Conservation (phyloP, 1,284 basidiomycete genomes). For the Testicularia cyperi region DNA sequence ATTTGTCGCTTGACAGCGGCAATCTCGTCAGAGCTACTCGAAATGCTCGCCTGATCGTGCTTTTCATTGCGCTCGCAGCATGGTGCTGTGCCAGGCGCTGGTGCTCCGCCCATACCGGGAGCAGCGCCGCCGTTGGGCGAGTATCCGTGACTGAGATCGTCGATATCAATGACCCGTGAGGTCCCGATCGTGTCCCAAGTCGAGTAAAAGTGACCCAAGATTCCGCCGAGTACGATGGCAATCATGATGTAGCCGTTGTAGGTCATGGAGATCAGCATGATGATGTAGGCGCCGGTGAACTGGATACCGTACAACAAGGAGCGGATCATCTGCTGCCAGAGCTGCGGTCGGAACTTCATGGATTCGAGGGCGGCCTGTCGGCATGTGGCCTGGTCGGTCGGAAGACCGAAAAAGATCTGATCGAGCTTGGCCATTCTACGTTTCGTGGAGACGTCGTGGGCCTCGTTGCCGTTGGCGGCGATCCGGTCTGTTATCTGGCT, state of each 20-base stretch:
- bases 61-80: constrained; percentile 10
- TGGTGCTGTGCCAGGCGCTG: not conserved
- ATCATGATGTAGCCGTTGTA: constrained; percentile 56
- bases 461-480: constrained; percentile 6
- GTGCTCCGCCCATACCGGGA: not conserved
- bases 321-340: constrained; percentile 48
- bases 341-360: constrained; percentile 29
- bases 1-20: constrained; percentile 20
- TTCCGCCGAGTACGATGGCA: constrained; percentile 47
- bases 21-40: constrained; percentile 19
- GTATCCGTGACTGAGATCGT: constrained; percentile 12
- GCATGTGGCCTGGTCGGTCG: constrained; percentile 5
- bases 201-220: constrained; percentile 52
- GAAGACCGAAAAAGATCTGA: constrained; percentile 30
- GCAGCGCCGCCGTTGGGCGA: constrained; percentile 2
- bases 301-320: constrained; percentile 46
- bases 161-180: constrained; percentile 18
- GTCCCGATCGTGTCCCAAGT: constrained; percentile 48
- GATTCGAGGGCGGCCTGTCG: constrained; percentile 27
- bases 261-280: constrained; percentile 56
- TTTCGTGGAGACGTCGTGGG: constrained; percentile 11
- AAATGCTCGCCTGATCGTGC: constrained; percentile 14
- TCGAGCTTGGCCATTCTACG: constrained; percentile 24
- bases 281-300: constrained; percentile 51
- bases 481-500: constrained; percentile 21